phyloP scores from a whole-genome alignment of 2,329 filamentous ascomycete genomes.

The Blastomyces parvus region DNA sequence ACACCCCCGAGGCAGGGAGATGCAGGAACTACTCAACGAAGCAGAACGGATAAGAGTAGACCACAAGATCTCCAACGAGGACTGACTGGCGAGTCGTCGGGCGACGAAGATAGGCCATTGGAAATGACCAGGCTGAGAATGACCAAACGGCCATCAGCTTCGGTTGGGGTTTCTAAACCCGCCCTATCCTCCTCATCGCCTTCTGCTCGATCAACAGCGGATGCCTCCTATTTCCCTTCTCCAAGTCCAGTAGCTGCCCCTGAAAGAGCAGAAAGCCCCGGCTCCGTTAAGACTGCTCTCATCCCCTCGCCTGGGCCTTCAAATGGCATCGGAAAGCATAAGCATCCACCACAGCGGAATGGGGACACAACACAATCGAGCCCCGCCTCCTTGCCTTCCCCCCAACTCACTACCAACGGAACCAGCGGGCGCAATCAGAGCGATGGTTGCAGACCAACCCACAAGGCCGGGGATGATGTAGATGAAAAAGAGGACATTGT shows the following conservation, averaged over 20 bases:
- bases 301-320: neutral
- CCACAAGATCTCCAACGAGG: constrained; percentile 40
- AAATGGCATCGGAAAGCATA: neutral
- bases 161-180: neutral
- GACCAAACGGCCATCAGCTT: constrained; percentile 9
- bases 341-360: neutral
- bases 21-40: neutral
- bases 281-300: neutral
- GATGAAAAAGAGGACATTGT: constrained; percentile 3
- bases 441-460: neutral
- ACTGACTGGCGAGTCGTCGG: constrained; percentile 51
- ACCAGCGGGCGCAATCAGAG: neutral
- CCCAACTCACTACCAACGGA: neutral
- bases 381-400: neutral
- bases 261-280: neutral
- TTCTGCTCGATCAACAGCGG: neutral
- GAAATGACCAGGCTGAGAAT: constrained; percentile 61
- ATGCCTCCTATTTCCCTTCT: neutral
- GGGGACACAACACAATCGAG: neutral
- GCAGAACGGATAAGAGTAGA: constrained; percentile 16
- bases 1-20: neutral
- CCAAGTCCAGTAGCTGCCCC: neutral
- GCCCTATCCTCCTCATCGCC: neutral
- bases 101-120: constrained; percentile 69
- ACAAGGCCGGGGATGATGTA: neutral